These are phyloP conservation scores for Agrostemma githago DNA, from an alignment of 148 eudicot species.

Conservation along the genomic window DNA sequence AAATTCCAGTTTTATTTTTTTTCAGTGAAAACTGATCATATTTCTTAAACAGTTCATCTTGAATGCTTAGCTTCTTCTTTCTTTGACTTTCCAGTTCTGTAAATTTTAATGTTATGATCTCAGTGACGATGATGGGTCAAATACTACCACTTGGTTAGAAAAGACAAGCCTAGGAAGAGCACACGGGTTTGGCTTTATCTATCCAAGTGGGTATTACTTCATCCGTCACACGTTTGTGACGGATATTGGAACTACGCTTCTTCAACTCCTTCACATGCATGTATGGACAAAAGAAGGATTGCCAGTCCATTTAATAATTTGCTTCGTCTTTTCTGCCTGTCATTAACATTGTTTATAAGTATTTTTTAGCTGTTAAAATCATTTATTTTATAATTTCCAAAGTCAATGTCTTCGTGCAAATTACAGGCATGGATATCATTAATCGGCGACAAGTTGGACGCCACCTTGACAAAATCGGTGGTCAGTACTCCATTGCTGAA, in stretches of 20 bases:
- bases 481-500: constrained; percentile 22
- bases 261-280: constrained; percentile 10
- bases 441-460: constrained; percentile 84
- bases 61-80: no score
- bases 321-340: constrained; percentile 10
- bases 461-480: constrained; percentile 61
- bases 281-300: background rate
- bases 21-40: no score
- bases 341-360: background rate
- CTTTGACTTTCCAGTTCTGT: no score
- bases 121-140: no score
- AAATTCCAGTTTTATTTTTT: no score
- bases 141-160: no score
- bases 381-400: constrained; percentile 5
- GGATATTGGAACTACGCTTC: background rate
- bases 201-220: no score
- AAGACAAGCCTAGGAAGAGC: no score
- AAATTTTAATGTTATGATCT: no score
- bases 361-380: background rate
- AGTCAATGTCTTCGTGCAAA: constrained; percentile 15
- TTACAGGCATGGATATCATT: constrained; percentile 88
- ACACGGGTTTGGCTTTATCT: no score
- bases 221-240: no score
- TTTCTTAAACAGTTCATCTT: no score
- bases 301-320: constrained; percentile 1